A percentile compares a stretch with the other conserved stretches of the same genome.
phyloP scores from a whole-genome alignment of 169 alveolate genomes.

The Eimeria zaria region DNA sequence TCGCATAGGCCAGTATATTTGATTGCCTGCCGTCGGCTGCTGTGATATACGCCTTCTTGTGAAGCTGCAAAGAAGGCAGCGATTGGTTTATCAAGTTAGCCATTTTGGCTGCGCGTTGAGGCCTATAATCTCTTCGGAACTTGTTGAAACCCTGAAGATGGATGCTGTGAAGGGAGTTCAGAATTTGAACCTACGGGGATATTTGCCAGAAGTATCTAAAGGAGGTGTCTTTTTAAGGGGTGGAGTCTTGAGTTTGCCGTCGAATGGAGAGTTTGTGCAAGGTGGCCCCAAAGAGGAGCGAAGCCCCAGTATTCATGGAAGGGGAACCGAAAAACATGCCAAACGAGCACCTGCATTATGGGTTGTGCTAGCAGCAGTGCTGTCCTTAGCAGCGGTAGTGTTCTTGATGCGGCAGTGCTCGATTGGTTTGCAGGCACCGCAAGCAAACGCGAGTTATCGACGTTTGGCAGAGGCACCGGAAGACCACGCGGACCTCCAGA shows the following conservation, averaged over 20 bases:
- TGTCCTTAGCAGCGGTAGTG: not conserved
- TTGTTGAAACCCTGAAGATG: not conserved
- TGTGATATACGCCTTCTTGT: not conserved
- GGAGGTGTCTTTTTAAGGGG: not conserved
- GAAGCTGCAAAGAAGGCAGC: not conserved
- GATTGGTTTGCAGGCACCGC: conserved; percentile 7
- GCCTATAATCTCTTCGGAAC: not conserved
- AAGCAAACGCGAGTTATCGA: not conserved
- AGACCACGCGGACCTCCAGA: not conserved
- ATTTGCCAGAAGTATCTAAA: not conserved
- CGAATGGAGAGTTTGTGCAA: not conserved
- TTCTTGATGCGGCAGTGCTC: conserved; percentile 2
- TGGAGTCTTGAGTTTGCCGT: not conserved
- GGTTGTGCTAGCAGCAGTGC: conserved; percentile 3
- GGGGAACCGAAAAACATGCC: not conserved
- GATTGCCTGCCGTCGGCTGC: not conserved
- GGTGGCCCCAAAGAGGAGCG: not conserved
- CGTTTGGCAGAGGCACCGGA: conserved; percentile 1
- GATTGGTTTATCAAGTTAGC: too few relatives aligned
- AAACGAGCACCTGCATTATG: not conserved
- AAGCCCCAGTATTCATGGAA: not conserved
- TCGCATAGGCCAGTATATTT: not conserved
- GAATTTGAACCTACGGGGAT: too few relatives aligned
- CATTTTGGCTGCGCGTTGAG: not conserved
- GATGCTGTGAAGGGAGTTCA: not conserved